Conservation (phyloP, 345 rosid species). For the Melastoma malabathricum region DNA sequence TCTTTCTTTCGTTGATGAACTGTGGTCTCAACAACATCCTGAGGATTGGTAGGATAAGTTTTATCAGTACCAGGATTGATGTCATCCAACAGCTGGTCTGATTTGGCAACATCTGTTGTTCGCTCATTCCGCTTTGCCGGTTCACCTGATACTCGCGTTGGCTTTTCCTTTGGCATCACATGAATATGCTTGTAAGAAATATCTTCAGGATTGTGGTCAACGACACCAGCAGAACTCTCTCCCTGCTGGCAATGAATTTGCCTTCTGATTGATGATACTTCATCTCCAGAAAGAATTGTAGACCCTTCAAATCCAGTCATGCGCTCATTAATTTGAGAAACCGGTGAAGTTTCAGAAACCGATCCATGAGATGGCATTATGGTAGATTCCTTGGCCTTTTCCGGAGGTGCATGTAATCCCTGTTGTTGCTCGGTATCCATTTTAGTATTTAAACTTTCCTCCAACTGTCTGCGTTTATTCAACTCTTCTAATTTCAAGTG, state of each 20-base stretch:
- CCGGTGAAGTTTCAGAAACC: slow-evolving; percentile 1
- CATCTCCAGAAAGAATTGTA: slow-evolving; percentile 8
- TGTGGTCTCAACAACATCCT: slow-evolving; percentile 29
- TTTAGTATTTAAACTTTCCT: slow-evolving; percentile 30
- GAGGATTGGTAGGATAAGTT: slow-evolving; percentile 20
- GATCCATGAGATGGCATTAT: too few relatives aligned
- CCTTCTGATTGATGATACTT: slow-evolving; percentile 2
- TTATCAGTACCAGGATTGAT: slow-evolving; percentile 20
- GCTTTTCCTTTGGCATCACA: slow-evolving; percentile 44
- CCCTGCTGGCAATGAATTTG: slow-evolving; percentile 18
- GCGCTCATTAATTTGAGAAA: not conserved
- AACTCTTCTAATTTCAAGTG: slow-evolving; percentile 70
- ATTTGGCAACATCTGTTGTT: slow-evolving; percentile 15
- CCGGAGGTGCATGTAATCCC: slow-evolving; percentile 16
- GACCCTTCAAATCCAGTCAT: slow-evolving; percentile 20
- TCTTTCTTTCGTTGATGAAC: slow-evolving; percentile 41
- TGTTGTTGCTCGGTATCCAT: slow-evolving; percentile 23
- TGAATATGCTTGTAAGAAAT: slow-evolving; percentile 40
- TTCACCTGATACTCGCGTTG: slow-evolving; percentile 17
- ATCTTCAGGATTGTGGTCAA: slow-evolving; percentile 16
- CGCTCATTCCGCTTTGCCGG: slow-evolving; percentile 11
- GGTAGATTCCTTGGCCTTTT: slow-evolving; percentile 11
- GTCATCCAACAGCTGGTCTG: slow-evolving; percentile 22
- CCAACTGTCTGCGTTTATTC: slow-evolving; percentile 52
- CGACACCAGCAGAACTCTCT: slow-evolving; percentile 18